phyloP scores from a whole-genome alignment of 495 filamentous ascomycete species.

The Haplographium delicatum region DNA sequence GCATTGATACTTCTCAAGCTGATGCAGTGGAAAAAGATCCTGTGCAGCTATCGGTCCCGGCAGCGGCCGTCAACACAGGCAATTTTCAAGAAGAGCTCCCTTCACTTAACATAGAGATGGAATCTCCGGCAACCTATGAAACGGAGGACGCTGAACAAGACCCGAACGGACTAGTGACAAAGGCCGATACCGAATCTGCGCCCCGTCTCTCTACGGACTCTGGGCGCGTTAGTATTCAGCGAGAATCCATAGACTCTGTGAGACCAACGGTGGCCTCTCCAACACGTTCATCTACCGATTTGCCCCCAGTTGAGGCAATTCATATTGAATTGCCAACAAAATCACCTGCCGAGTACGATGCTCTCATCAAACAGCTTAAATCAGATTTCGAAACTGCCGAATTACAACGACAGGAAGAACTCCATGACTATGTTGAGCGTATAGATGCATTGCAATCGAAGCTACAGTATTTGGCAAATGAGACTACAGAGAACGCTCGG shows the following conservation, averaged over 20 bases:
- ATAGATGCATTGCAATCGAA: slow-evolving; percentile 92
- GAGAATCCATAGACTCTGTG: slow-evolving; percentile 20
- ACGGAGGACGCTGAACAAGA: neutral
- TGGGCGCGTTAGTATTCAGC: slow-evolving; percentile 12
- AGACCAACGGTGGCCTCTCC: neutral
- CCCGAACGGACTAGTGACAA: neutral
- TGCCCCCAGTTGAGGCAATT: neutral
- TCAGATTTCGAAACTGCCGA: slow-evolving; percentile 56
- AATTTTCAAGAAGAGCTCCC: neutral
- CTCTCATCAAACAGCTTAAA: slow-evolving; percentile 42
- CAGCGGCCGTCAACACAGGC: neutral
- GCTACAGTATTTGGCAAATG: slow-evolving; percentile 76
- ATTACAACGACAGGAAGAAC: slow-evolving; percentile 68
- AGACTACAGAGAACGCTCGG: slow-evolving; percentile 67
- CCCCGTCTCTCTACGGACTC: slow-evolving; percentile 19
- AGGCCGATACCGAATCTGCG: neutral
- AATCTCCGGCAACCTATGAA: neutral
- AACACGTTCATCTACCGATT: neutral
- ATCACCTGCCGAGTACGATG: slow-evolving; percentile 19
- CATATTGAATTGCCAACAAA: neutral
- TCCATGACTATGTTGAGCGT: slow-evolving; percentile 75
- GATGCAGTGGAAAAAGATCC: slow-evolving; percentile 6
- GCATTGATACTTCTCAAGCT: slow-evolving; percentile 13
- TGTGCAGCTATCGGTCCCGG: neutral
- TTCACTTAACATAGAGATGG: neutral